phyloP scores from a whole-genome alignment of 768 basidiomycete species.

The Auricularia sp. region DNA sequence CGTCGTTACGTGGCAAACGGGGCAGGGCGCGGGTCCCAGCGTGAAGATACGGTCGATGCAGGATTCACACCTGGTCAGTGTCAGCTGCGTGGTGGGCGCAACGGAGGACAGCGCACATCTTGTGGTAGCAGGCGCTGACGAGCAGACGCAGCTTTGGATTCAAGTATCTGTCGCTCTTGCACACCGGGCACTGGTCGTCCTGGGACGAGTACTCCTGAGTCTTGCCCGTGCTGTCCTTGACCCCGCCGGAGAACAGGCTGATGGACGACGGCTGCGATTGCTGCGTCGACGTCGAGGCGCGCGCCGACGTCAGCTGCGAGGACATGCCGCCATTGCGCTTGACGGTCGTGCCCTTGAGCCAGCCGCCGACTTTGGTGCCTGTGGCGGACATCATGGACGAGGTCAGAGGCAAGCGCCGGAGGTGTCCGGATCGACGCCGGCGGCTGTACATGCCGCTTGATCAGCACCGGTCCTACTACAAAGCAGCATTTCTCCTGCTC shows the following conservation, averaged over 20 bases:
- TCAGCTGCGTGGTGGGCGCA: background rate
- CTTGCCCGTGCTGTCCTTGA: conserved; percentile 78
- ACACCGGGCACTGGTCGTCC: conserved; percentile 94
- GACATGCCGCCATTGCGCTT: conserved; percentile 34
- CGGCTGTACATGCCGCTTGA: no score
- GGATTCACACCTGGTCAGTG: conserved; percentile 75
- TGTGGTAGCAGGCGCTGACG: conserved; percentile 96
- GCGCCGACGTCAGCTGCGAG: background rate
- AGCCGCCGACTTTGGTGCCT: conserved; percentile 30
- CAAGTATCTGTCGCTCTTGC: conserved; percentile 91
- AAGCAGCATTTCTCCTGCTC: no score
- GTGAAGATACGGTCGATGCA: conserved; percentile 97
- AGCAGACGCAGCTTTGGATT: conserved; percentile 90
- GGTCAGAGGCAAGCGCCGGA: no score
- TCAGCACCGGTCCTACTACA: no score
- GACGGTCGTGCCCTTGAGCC: conserved; percentile 69
- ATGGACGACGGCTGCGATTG: background rate
- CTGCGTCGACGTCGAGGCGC: background rate
- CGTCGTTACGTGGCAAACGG: conserved; percentile 78
- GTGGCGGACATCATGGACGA: no score
- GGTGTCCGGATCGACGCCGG: no score
- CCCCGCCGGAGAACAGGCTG: conserved; percentile 40
- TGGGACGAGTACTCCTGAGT: conserved; percentile 73
- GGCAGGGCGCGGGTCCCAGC: conserved; percentile 91
- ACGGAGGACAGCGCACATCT: conserved; percentile 55